Evolutionary conservation across 2,329 filamentous ascomycete genomes (phyloP).

Genomic region (Dactylellina parvicollis): DNA sequence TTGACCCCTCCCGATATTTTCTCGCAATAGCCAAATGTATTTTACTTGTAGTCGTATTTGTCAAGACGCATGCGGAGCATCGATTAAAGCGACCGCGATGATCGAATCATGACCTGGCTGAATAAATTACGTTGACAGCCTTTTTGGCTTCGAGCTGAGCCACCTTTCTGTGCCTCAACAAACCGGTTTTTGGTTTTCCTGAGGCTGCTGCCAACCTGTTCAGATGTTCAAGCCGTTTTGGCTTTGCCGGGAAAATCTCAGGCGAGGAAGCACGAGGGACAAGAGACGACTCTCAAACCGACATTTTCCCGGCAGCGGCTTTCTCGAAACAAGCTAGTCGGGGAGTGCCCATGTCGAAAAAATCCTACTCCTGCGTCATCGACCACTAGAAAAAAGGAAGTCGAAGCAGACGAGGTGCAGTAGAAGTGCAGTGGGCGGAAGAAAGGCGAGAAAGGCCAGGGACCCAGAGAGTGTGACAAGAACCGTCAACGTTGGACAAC

Average conservation of each 20-base stretch:
- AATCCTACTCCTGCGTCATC: constrained; percentile 53
- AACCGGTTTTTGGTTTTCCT: constrained; percentile 23
- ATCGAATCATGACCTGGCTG: constrained; percentile 6
- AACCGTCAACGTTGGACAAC: constrained; percentile 49
- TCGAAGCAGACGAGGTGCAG: constrained; percentile 25
- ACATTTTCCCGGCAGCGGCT: constrained; percentile 41
- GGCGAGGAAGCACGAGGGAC: constrained; percentile 27
- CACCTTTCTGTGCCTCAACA: constrained; percentile 14
- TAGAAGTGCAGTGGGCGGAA: constrained; percentile 47
- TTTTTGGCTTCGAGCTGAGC: constrained; percentile 21
- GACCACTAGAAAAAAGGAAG: constrained; percentile 42
- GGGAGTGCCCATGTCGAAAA: constrained; percentile 32
- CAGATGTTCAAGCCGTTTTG: constrained; percentile 34
- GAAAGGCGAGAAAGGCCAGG: constrained; percentile 52
- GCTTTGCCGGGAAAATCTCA: constrained; percentile 39
- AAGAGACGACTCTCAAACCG: constrained; percentile 43
- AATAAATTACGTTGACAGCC: constrained; percentile 19
- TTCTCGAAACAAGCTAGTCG: constrained; percentile 53
- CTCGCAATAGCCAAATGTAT: constrained; percentile 5
- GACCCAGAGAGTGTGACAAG: constrained; percentile 34
- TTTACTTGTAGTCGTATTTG: constrained; percentile 32
- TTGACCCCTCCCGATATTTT: constrained; percentile 12
- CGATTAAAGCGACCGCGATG: constrained; percentile 37
- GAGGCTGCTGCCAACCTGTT: constrained; percentile 30
- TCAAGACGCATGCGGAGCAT: constrained; percentile 23